These are phyloP conservation scores for Cystofilobasidium bisporidii DNA, from an alignment of 768 basidiomycete species.

Conservation along the genomic window DNA sequence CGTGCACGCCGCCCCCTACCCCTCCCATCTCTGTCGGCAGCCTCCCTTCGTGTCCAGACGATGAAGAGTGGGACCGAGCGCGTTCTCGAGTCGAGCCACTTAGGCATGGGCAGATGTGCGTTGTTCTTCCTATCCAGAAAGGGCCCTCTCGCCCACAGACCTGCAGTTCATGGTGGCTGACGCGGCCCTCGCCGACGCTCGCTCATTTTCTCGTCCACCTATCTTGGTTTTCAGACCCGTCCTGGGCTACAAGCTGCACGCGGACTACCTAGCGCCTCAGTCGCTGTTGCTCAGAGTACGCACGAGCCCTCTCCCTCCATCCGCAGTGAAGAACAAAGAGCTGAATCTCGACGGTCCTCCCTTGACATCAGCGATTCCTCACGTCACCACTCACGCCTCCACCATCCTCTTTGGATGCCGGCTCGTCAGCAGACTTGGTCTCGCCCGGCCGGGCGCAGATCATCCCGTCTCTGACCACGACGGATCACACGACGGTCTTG, in stretches of 20 bases:
- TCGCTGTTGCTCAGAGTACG: background rate
- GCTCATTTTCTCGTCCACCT: too few relatives aligned
- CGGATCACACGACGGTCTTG: background rate
- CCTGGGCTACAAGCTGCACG: background rate
- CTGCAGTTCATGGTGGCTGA: background rate
- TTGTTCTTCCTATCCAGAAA: too few relatives aligned
- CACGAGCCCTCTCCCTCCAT: too few relatives aligned
- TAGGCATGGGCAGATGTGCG: too few relatives aligned
- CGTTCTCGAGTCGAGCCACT: too few relatives aligned
- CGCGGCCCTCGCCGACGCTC: too few relatives aligned
- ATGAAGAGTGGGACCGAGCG: too few relatives aligned
- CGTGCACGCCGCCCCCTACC: background rate
- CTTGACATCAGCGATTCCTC: constrained; percentile 4
- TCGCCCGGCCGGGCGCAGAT: background rate
- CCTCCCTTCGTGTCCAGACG: background rate
- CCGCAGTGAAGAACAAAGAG: too few relatives aligned
- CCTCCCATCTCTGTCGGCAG: background rate
- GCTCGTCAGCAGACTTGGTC: too few relatives aligned
- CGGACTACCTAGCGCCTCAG: background rate
- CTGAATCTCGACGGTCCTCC: too few relatives aligned
- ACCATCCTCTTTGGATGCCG: too few relatives aligned
- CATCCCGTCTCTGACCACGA: background rate
- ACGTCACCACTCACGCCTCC: background rate
- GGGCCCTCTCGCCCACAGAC: background rate
- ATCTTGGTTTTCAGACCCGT: background rate